Conservation (phyloP, 805 yeast genomes). For the Metschnikowia rubicola region DNA sequence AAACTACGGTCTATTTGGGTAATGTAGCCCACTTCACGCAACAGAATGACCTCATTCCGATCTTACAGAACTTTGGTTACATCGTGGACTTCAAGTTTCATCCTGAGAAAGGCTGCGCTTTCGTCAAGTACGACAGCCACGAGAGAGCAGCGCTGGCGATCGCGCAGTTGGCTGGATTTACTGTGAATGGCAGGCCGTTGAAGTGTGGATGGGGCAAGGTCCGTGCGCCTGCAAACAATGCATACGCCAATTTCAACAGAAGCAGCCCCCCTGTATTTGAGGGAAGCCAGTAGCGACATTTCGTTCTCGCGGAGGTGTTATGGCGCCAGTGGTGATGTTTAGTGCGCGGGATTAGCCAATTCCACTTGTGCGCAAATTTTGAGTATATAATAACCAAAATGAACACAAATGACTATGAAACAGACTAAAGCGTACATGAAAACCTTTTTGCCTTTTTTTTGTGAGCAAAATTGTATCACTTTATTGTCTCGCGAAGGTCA, state of each 20-base stretch:
- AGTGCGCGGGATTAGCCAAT: too few species aligned
- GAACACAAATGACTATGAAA: too few species aligned
- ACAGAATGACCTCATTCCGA: constrained; percentile 68
- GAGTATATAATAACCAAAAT: too few species aligned
- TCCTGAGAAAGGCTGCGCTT: constrained; percentile 83
- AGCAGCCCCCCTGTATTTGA: constrained; percentile 2
- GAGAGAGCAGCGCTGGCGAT: constrained; percentile 88
- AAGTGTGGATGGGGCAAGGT: constrained; percentile 88
- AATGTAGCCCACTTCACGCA: constrained; percentile 75
- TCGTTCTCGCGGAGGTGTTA: background rate
- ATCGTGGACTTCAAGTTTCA: constrained; percentile 77
- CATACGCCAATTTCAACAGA: background rate
- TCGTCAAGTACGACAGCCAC: constrained; percentile 81
- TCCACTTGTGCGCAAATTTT: too few species aligned
- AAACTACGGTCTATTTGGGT: constrained; percentile 83
- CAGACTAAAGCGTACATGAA: too few species aligned
- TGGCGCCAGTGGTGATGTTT: too few species aligned
- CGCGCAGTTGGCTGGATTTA: constrained; percentile 68
- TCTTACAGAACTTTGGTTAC: constrained; percentile 76
- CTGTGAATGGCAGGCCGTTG: constrained; percentile 71
- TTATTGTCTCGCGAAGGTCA: too few species aligned
- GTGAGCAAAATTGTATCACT: too few species aligned
- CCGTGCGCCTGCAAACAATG: constrained; percentile 19
- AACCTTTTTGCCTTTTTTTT: too few species aligned
- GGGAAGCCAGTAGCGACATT: background rate